Evolutionary conservation across 371 early-diverging fungal species (phyloP), one percentile per base, ranked within the genome.

Genomic region (Conidiobolus incongruus): DNA sequence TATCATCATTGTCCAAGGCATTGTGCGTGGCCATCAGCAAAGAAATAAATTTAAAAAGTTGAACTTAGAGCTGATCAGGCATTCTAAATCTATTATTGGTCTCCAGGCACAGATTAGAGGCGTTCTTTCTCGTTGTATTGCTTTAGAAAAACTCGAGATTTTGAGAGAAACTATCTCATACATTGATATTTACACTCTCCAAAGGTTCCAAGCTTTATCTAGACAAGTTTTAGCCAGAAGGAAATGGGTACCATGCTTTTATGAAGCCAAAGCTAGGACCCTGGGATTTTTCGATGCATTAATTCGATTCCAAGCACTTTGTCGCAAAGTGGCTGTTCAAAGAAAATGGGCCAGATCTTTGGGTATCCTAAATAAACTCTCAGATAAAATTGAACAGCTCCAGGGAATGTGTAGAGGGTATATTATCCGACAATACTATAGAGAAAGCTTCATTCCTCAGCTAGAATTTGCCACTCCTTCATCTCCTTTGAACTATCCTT

Each of bases 61-160:
- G 4, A 23, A 22, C 7, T 16, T 20, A 6, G 10, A 51, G 48
- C 45, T 56, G 46, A 49, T 47, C 40, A 6, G 47, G 50, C 33
- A 63, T 37, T 33, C 57, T 15, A 50, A 51, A 6, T 56, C 54
- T 10, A 45, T 73, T 12, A 48, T 54, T 8, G 48, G 40, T 2
- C 66, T 72, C 30, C 85, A 85, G 50, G 53, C 66, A 21, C 45
- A 62, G n/a, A 62, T 55, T 31, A 68, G 81, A 13, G 64, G 35
- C 28, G 0, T 52, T 47, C 24, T 47, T 13, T 33, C 47, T 7
- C 40, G 47, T 15, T 46, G 53, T 13, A 2, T 21, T 35, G 32
- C 35, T 15, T 8, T 22, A 15, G 44, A 35, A 22, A 32, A 19
- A 15, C 31, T 44, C 8, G 11, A 32, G 19, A 15, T 33, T 7